phyloP scores from a whole-genome alignment of 805 yeast species.

The Candida maesae region DNA sequence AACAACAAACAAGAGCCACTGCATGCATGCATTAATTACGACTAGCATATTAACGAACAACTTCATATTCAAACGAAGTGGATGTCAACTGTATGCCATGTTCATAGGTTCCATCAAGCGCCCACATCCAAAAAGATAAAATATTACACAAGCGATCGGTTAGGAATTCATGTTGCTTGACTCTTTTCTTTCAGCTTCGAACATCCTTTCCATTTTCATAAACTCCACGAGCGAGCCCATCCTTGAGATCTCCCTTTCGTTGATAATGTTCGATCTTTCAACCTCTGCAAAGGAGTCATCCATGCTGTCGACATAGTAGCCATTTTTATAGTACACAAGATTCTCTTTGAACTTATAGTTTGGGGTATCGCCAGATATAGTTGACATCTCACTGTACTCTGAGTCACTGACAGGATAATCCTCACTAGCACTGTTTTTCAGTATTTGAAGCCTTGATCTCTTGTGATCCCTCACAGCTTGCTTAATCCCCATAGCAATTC shows the following conservation, averaged over 20 bases:
- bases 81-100: too few relatives aligned
- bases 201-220: slow-evolving; percentile 22
- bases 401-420: slow-evolving; percentile 19
- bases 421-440: slow-evolving; percentile 12
- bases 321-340: slow-evolving; percentile 26
- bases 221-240: slow-evolving; percentile 21
- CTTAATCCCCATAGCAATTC: slow-evolving; percentile 25
- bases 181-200: slow-evolving; percentile 3
- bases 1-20: too few relatives aligned
- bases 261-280: slow-evolving; percentile 20
- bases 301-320: slow-evolving; percentile 21
- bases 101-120: too few relatives aligned
- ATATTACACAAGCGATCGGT: too few relatives aligned
- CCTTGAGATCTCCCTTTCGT: slow-evolving; percentile 21
- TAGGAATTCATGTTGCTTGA: too few relatives aligned
- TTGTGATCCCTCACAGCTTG: slow-evolving; percentile 25
- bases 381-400: slow-evolving; percentile 27
- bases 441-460: slow-evolving; percentile 21
- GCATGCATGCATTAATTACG: too few relatives aligned
- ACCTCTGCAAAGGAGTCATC: slow-evolving; percentile 24
- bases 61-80: too few relatives aligned
- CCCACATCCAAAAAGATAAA: too few relatives aligned
- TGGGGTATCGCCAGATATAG: slow-evolving; percentile 25
- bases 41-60: too few relatives aligned
- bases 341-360: slow-evolving; percentile 23